Evolutionary conservation across 2,329 filamentous ascomycete species (phyloP), one percentile per base, ranked within the genome.

Genomic region (Aspergillus felis): DNA sequence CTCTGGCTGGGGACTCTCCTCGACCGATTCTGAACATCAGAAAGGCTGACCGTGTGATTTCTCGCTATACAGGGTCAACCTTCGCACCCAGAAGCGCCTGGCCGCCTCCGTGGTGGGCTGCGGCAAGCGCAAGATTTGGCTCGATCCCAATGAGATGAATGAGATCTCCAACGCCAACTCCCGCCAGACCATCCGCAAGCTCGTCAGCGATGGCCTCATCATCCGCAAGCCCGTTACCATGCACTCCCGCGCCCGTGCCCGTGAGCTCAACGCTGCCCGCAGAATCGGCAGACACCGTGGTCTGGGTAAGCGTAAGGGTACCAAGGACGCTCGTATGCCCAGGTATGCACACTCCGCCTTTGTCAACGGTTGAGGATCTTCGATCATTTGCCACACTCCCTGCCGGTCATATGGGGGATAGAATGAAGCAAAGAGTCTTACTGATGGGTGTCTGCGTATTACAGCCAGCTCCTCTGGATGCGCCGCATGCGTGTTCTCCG

Each of bases 251-350:
- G 87, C 91, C 75, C 91, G 94, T 77, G 94, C 94, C 76, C 90
- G 95, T 76, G 92, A 94, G 82, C 86, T 99, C 80, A 96, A 90
- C 81, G 90, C 91, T 67, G 90, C 94, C 79, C 89, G 94, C 83
- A 87, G 92, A 78, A 92, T 96, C 77, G 94, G 94, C 78, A 87
- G 94, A 82, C 94, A 99, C 87, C 90, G 94, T 82, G 94, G 94
- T 79, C 96, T 96, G 85, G 94, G 94, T 91, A 99, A 99, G 92
- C 91, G 94, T 83, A 99, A 99, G 93, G 95, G 94, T 97, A 97
- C 95, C 76, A 91, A 91, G 79, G 93, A 99, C 79, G 93, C 94
- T 79, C 91, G 94, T 88, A 99, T 99, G 94, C 93, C 93, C 78
- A 89, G 88, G 90, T 94, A 90, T 79, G 89, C 61, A 64, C 51